phyloP scores from a whole-genome alignment of 495 filamentous ascomycete genomes.

The Xylaria bambusicola region DNA sequence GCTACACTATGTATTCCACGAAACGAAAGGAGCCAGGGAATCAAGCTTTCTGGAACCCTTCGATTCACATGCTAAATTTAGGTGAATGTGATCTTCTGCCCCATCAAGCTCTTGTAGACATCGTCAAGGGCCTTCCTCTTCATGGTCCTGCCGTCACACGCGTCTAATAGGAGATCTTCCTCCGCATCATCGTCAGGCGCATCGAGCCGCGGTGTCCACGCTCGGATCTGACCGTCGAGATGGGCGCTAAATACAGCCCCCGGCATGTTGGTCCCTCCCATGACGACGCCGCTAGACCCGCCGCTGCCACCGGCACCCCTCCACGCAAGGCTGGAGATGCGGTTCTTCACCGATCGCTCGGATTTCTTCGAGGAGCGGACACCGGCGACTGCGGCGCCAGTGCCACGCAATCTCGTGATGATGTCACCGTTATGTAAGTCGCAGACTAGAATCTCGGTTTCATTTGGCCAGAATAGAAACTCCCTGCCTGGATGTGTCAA shows the following conservation, averaged over 20 bases:
- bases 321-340: slow-evolving; percentile 72
- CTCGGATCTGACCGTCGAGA: slow-evolving; percentile 59
- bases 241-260: slow-evolving; percentile 59
- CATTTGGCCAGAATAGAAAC: slow-evolving; percentile 74
- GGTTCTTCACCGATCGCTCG: slow-evolving; percentile 51
- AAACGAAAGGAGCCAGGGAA: no score
- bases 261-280: slow-evolving; percentile 46
- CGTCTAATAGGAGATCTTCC: slow-evolving; percentile 35
- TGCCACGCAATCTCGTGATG: slow-evolving; percentile 65
- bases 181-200: slow-evolving; percentile 50
- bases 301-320: slow-evolving; percentile 53
- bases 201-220: slow-evolving; percentile 56
- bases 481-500: slow-evolving; percentile 55
- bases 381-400: slow-evolving; percentile 52
- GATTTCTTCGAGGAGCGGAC: slow-evolving; percentile 36
- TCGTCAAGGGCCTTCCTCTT: slow-evolving; percentile 65
- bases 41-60: neutral
- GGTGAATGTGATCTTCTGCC: slow-evolving; percentile 54
- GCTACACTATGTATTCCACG: no score
- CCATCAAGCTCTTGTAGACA: slow-evolving; percentile 55
- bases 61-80: slow-evolving; percentile 9
- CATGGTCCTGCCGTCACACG: slow-evolving; percentile 42
- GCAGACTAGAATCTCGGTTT: slow-evolving; percentile 73
- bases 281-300: slow-evolving; percentile 38
- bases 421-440: slow-evolving; percentile 74